These are phyloP conservation scores for Coemansia biformis DNA, from an alignment of 192 early-diverging fungal genomes.

Conservation along the genomic window DNA sequence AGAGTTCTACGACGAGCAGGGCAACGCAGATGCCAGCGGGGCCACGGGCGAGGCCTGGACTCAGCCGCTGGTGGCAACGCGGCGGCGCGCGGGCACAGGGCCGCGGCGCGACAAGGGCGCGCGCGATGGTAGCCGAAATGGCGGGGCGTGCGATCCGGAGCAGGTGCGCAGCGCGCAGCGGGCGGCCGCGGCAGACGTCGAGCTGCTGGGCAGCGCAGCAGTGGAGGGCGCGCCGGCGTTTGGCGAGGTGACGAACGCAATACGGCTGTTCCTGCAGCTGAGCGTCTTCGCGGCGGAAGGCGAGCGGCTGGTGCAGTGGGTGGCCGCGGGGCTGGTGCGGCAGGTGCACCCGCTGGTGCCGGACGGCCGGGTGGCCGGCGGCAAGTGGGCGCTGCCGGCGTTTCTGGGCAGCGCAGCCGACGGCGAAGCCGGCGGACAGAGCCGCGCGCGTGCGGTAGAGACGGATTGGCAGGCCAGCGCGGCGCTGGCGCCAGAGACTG, in stretches of 20 bases:
- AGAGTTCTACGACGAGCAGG: slow-evolving; percentile 33
- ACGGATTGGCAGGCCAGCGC: slow-evolving; percentile 1
- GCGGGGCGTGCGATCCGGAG: slow-evolving; percentile 3
- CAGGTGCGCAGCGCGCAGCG: slow-evolving; percentile 5
- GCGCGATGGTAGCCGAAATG: not conserved
- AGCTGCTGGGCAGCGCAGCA: slow-evolving; percentile 2
- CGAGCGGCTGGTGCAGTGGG: slow-evolving; percentile 47
- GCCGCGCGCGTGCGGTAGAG: no score
- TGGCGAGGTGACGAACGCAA: slow-evolving; percentile 26
- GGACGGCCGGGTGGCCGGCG: not conserved
- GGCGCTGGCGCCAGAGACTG: slow-evolving; percentile 11
- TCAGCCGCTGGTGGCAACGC: slow-evolving; percentile 11
- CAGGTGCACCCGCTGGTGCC: slow-evolving; percentile 25
- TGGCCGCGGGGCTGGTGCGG: slow-evolving; percentile 33
- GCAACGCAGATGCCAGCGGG: no score
- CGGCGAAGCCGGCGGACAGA: no score
- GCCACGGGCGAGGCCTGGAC: slow-evolving; percentile 3
- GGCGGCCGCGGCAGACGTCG: slow-evolving; percentile 2
- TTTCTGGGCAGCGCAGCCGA: slow-evolving; percentile 16
- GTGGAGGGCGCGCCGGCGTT: slow-evolving; percentile 19
- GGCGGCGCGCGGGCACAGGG: slow-evolving; percentile 5
- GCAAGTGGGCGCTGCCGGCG: slow-evolving; percentile 36
- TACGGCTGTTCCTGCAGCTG: slow-evolving; percentile 43
- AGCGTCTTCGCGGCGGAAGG: slow-evolving; percentile 32
- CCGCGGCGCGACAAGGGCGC: not conserved